phyloP scores from a whole-genome alignment of 352 stramenopile species.

The Aphanomyces invadans region DNA sequence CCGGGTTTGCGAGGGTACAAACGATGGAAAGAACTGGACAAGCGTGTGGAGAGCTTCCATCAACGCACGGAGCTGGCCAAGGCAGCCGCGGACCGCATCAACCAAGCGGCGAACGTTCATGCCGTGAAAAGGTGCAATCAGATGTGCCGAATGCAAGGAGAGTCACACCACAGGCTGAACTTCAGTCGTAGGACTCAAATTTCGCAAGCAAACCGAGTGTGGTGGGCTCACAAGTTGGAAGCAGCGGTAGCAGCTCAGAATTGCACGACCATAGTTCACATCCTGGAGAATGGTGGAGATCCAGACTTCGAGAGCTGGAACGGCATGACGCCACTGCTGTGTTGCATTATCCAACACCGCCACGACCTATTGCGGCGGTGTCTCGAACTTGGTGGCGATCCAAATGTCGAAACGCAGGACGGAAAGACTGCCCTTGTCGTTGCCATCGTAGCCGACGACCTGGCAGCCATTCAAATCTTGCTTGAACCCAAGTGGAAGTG shows the following conservation, averaged over 20 bases:
- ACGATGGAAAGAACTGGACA: neutral
- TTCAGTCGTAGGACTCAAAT: neutral
- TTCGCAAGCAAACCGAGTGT: neutral
- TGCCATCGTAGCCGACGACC: conserved; percentile 1
- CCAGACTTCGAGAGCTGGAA: neutral
- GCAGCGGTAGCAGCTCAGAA: neutral
- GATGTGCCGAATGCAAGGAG: too few species aligned
- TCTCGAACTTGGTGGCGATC: neutral
- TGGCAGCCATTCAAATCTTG: neutral
- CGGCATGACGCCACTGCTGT: neutral
- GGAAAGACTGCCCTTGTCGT: conserved; percentile 11
- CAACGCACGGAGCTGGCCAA: neutral
- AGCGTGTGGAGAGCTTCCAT: neutral
- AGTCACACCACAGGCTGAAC: too few species aligned
- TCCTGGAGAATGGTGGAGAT: neutral
- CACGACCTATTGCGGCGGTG: neutral
- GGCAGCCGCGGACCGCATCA: neutral
- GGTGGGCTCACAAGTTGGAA: neutral
- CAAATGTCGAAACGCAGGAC: neutral
- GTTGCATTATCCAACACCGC: neutral
- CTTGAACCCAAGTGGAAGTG: neutral
- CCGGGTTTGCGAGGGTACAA: neutral
- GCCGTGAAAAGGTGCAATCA: neutral
- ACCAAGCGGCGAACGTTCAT: neutral
- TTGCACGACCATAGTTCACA: neutral